Evolutionary conservation across 2,329 filamentous ascomycete genomes (phyloP), one percentile per base, ranked within the genome.

Genomic region (Aspergillus sp.): DNA sequence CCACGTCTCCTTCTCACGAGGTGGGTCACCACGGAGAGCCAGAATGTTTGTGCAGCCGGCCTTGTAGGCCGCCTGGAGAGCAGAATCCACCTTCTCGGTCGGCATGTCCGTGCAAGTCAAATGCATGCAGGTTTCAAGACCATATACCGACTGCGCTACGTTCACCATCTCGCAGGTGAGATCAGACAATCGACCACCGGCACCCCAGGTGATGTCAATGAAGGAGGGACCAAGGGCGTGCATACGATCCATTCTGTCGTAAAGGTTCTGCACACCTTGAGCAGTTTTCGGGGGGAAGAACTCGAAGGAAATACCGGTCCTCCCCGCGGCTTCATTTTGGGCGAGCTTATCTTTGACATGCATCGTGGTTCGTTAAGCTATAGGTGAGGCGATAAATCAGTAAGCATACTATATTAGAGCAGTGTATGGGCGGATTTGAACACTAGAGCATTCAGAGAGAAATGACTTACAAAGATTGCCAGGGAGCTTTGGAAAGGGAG

Each of bases 211-310:
- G 72, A 99, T 90, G 78, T 99, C 95, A 75, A 99, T 92, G 81
- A 99, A 99, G 72, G 93, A 90, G 64, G 94, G 95, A 1, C 92
- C 95, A 64, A 96, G 86, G 71, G 89, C 87, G 78, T 96, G 92
- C 95, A 99, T 99, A 79, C 93, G 92, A 79, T 99, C 95, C 91
- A 99, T 98, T 69, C 95, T 91, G 70, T 99, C 95, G 83, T 99
- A 99, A 59, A 99, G 88, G 77, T 99, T 99, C 81, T 99, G 95
- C 12, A 99, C 94, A 84, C 95, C 95, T 80, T 81, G 78, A 22
- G 78, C 77, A 4, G 95, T 99, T 82, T 99, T 99, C 45, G 95
- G 95, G 54, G 95, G 95, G 80, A 99, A 99, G 84, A 96, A 99
- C 78, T 99, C 95, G 82, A 99, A 99, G 61, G 95, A 99, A 83